Evolutionary conservation across 768 basidiomycete species (phyloP), one percentile per base, ranked within the genome.

Genomic region (Boletus tomentosulus): DNA sequence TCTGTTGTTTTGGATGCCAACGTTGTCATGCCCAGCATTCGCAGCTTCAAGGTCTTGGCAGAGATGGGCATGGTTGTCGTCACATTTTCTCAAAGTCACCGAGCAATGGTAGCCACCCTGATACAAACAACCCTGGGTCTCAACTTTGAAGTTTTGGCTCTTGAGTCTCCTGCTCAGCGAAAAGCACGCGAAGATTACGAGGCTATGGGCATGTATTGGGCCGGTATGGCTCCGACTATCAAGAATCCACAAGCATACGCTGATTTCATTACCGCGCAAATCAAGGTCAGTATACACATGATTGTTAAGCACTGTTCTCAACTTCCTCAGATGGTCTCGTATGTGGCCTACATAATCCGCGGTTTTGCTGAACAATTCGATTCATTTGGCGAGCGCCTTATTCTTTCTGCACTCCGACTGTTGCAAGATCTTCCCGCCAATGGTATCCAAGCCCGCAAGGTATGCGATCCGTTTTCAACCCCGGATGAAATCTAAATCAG

Each of bases 41-140:
- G 84, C 54, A 95, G 92, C 66, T 94, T 97, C 78, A 98, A 97
- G 71, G 89, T 97, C 10, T 75, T 98, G 11, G 86, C 90, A 13
- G 97, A 99, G 73, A 88, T 96, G 78, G 90, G 90, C 6, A 87
- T 95, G 76, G 85, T 92, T 12, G 84, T 96, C 66, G 89, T 94
- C 28, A 83, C 93, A 27, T 88, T 97, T 71, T 86, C 89, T 56
- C 96, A 98, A 70, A 80, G 83, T 37, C 87, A 91, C 60, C 81
- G 86, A 42, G 72, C 76, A 8, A 69, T 88, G 56, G 84, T 91
- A 48, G 73, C 79, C 13, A 75, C 84, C 2, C 76, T 83, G 15
- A 80, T 96, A 55, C 80, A 85, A 62, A 76, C 81, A 15, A 88
- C 87, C 7, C 78, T 92, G 35, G 76, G 81, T 10, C 79, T 89